These are phyloP conservation scores for Pseudisothecium myosuroides DNA, from an alignment of 225 moss, liverwort and hornwort species.

Conservation along the genomic window DNA sequence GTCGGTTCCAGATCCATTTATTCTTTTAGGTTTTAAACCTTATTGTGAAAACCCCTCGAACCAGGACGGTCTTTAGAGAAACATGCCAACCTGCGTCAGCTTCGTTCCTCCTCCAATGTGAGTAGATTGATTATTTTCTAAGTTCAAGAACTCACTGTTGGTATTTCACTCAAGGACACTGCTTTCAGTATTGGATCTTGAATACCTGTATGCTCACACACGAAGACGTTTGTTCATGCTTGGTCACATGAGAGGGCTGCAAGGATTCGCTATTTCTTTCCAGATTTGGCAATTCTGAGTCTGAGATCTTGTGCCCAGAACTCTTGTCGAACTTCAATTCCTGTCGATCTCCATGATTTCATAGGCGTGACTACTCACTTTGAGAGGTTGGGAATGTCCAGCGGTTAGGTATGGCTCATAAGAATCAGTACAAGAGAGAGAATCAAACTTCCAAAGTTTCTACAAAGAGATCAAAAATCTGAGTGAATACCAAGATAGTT, in stretches of 20 bases:
- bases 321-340: background rate
- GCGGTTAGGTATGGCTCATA: background rate
- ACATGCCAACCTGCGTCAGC: background rate
- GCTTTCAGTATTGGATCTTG: too few relatives aligned
- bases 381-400: background rate
- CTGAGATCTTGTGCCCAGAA: background rate
- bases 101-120: background rate
- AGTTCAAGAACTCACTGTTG: background rate
- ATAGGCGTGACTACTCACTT: background rate
- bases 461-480: background rate
- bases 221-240: background rate
- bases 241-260: background rate
- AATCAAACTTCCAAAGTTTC: background rate
- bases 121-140: background rate
- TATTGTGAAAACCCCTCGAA: background rate
- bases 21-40: background rate
- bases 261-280: background rate
- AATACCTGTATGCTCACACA: background rate
- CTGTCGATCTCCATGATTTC: background rate
- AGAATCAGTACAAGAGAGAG: background rate
- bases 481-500: too few relatives aligned
- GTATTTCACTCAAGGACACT: background rate
- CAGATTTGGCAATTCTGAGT: background rate
- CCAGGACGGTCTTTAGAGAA: background rate
- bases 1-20: background rate